Evolutionary conservation across 768 basidiomycete genomes (phyloP).

Genomic region (Scleroderma bovista): DNA sequence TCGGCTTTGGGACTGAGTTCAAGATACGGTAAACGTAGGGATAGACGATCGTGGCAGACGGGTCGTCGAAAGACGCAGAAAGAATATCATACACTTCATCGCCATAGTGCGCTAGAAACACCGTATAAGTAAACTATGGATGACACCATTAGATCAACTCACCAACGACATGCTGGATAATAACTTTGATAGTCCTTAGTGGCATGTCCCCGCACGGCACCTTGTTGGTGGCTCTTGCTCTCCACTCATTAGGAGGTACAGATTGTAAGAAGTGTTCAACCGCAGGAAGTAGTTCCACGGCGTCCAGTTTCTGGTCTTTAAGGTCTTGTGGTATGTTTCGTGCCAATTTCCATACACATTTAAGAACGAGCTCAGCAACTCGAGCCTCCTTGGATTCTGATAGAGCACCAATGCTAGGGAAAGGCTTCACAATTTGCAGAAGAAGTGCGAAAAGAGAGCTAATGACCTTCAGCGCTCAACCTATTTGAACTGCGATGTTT

Average conservation of each 20-base stretch:
- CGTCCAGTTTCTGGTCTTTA: slow-evolving; percentile 70
- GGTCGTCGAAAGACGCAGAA: slow-evolving; percentile 86
- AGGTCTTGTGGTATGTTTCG: slow-evolving; percentile 92
- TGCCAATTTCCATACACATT: slow-evolving; percentile 98
- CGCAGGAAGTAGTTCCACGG: slow-evolving; percentile 84
- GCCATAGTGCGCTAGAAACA: slow-evolving; percentile 63
- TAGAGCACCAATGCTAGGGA: slow-evolving; percentile 67
- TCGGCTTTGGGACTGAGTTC: slow-evolving; percentile 54
- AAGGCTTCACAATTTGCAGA: slow-evolving; percentile 77
- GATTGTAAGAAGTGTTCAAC: slow-evolving; percentile 93
- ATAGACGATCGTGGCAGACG: slow-evolving; percentile 96
- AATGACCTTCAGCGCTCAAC: slow-evolving; percentile 6
- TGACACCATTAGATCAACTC: slow-evolving; percentile 31
- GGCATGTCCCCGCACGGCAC: slow-evolving; percentile 98
- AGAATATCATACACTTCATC: slow-evolving; percentile 90
- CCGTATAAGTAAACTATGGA: slow-evolving; percentile 14
- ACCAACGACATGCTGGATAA: slow-evolving; percentile 97
- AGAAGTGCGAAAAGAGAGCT: slow-evolving; percentile 71
- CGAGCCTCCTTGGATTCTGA: slow-evolving; percentile 78
- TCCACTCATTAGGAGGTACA: slow-evolving; percentile 94
- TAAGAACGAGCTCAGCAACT: slow-evolving; percentile 88
- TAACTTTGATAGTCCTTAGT: slow-evolving; percentile 93
- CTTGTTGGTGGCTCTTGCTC: slow-evolving; percentile 82
- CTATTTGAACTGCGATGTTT: background rate
- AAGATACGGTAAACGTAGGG: slow-evolving; percentile 92